Conservation (phyloP, 139 green algal genomes). For the Coelastrella sp. region DNA sequence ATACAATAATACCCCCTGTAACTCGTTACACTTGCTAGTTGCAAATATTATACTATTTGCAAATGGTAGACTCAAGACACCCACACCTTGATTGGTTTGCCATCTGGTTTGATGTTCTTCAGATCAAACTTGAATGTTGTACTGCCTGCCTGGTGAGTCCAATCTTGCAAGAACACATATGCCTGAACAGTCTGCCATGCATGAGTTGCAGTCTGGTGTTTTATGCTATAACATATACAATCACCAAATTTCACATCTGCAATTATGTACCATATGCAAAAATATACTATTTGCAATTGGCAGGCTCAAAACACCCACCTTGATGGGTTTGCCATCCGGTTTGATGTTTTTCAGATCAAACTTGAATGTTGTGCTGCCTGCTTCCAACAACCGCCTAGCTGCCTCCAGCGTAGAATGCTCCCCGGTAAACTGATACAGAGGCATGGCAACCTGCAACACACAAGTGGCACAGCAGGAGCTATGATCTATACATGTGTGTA, state of each 20-base stretch:
- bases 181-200: no score
- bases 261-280: no score
- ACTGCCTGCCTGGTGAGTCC: no score
- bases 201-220: no score
- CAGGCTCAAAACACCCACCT: neutral
- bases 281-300: no score
- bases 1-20: no score
- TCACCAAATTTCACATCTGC: no score
- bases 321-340: slow-evolving; percentile 17
- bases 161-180: no score
- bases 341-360: slow-evolving; percentile 45
- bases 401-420: slow-evolving; percentile 31
- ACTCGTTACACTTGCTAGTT: no score
- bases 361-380: slow-evolving; percentile 35
- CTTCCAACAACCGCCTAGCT: slow-evolving; percentile 7
- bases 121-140: slow-evolving; percentile 47
- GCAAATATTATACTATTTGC: no score
- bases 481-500: neutral
- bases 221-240: no score
- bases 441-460: slow-evolving; percentile 27
- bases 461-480: neutral
- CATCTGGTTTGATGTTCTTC: slow-evolving; percentile 29
- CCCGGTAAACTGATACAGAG: slow-evolving; percentile 37
- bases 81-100: slow-evolving; percentile 20
- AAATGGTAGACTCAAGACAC: neutral